Evolutionary conservation across 225 moss, liverwort and hornwort species (phyloP).

Genomic region (Physcomitrellopsis africana): DNA sequence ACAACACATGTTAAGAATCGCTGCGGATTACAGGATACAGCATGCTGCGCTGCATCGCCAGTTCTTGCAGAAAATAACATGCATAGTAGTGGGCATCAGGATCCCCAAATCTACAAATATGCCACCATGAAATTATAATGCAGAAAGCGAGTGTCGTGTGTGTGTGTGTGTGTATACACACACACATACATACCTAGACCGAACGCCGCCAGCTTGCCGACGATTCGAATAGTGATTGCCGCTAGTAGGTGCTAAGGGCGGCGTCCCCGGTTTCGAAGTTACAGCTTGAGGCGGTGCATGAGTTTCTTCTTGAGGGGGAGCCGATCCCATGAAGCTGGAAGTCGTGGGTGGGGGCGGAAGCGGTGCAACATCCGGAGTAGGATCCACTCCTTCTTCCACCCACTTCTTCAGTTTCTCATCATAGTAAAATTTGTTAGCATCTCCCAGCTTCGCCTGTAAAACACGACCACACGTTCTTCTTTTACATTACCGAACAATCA

Average conservation of each 20-base stretch:
- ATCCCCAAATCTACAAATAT: neutral
- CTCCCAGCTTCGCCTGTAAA: slow-evolving; percentile 86
- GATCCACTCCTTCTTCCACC: slow-evolving; percentile 94
- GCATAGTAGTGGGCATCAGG: neutral
- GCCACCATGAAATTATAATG: neutral
- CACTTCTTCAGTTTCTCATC: slow-evolving; percentile 93
- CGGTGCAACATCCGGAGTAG: slow-evolving; percentile 64
- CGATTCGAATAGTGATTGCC: slow-evolving; percentile 82
- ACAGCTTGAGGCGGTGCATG: slow-evolving; percentile 47
- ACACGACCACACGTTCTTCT: slow-evolving; percentile 18
- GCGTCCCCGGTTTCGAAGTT: slow-evolving; percentile 73
- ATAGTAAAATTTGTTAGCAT: slow-evolving; percentile 84
- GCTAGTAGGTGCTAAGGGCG: slow-evolving; percentile 85
- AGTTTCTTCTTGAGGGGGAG: slow-evolving; percentile 46
- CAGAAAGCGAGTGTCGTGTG: neutral
- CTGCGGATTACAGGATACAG: neutral
- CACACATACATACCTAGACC: slow-evolving; percentile 65
- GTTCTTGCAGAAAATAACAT: neutral
- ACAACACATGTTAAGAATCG: slow-evolving; percentile 9
- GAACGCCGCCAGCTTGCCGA: slow-evolving; percentile 68
- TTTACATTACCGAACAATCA: neutral
- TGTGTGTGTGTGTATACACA: neutral
- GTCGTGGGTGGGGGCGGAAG: slow-evolving; percentile 81
- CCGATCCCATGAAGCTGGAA: slow-evolving; percentile 50
- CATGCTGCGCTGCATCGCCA: neutral